A percentile compares a stretch with the other conserved stretches of the same genome.
Conservation (phyloP, 2,329 filamentous ascomycete species). For the Furcasterigmium sp. region DNA sequence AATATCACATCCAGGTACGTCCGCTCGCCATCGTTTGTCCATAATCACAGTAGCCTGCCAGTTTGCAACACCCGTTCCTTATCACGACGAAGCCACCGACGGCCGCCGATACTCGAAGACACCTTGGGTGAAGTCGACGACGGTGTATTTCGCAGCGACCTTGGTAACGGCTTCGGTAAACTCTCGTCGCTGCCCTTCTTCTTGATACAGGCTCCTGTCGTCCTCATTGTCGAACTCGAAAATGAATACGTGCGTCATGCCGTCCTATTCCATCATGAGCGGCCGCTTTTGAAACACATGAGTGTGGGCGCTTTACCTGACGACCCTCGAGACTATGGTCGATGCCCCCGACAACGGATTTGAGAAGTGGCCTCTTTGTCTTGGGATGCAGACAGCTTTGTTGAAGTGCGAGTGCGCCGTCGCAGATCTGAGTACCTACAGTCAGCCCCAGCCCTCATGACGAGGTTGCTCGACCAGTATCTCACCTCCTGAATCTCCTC, state of each 20-base stretch:
- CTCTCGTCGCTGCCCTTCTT: neutral
- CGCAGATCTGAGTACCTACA: conserved; percentile 20
- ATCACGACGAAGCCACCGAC: neutral
- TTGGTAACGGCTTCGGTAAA: conserved; percentile 32
- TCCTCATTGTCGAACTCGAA: conserved; percentile 57
- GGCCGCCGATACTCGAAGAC: conserved; percentile 17
- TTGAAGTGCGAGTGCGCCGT: conserved; percentile 41
- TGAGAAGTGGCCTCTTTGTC: conserved; percentile 55
- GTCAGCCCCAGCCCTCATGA: conserved; percentile 1
- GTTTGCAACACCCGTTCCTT: too few species aligned
- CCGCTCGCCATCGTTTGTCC: too few species aligned
- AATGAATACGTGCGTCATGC: conserved; percentile 65
- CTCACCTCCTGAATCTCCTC: conserved; percentile 52
- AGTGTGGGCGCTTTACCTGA: conserved; percentile 36
- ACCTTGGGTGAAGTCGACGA: conserved; percentile 56
- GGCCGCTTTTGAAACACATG: neutral
- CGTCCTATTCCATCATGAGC: conserved; percentile 36
- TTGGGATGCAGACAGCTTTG: conserved; percentile 57
- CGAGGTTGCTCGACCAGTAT: too few species aligned
- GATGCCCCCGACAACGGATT: conserved; percentile 49
- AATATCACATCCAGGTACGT: too few species aligned
- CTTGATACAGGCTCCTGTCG: conserved; percentile 61
- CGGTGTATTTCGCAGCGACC: conserved; percentile 46
- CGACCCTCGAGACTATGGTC: conserved; percentile 58
- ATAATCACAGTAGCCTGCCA: too few species aligned